These are phyloP conservation scores for Mayamaea pseudoterrestris DNA, from an alignment of 108 stramenopile species.

Conservation along the genomic window DNA sequence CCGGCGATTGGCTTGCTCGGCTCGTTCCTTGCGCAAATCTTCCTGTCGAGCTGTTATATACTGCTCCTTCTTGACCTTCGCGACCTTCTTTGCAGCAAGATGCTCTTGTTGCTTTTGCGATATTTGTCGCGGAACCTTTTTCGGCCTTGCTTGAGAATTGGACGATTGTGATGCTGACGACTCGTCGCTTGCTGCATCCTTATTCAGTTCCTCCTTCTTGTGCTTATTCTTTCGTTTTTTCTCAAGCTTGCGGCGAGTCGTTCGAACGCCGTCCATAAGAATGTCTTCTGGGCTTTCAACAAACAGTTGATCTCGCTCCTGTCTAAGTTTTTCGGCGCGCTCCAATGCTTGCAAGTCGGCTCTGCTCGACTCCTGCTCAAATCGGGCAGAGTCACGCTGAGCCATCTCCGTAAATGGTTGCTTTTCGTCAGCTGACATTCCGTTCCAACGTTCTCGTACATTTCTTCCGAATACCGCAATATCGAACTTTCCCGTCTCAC, in stretches of 20 bases:
- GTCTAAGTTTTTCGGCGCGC: conserved; percentile 27
- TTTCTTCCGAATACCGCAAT: conserved; percentile 44
- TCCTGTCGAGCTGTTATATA: conserved; percentile 56
- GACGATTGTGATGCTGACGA: too few relatives aligned
- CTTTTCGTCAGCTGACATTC: conserved; percentile 19
- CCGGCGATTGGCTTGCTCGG: conserved; percentile 72
- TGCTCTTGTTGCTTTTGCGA: conserved; percentile 37
- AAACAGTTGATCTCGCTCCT: conserved; percentile 40
- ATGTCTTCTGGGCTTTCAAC: too few relatives aligned
- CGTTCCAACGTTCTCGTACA: conserved; percentile 51
- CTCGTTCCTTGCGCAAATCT: conserved; percentile 55
- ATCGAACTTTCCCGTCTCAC: conserved; percentile 37
- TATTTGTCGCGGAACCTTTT: conserved; percentile 12
- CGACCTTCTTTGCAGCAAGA: conserved; percentile 24
- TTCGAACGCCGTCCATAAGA: conserved; percentile 23
- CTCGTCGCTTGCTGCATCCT: conserved; percentile 10
- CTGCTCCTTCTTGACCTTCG: conserved; percentile 56
- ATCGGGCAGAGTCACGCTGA: conserved; percentile 46
- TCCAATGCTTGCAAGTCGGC: conserved; percentile 62
- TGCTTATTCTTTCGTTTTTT: conserved; percentile 32
- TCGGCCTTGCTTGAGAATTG: conserved; percentile 8
- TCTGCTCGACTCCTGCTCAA: conserved; percentile 50
- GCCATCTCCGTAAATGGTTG: conserved; percentile 35
- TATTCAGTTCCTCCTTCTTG: conserved; percentile 25
- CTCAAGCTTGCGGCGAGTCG: conserved; percentile 24